Conservation (phyloP, 345 rosid species). For the Brassica incana region DNA sequence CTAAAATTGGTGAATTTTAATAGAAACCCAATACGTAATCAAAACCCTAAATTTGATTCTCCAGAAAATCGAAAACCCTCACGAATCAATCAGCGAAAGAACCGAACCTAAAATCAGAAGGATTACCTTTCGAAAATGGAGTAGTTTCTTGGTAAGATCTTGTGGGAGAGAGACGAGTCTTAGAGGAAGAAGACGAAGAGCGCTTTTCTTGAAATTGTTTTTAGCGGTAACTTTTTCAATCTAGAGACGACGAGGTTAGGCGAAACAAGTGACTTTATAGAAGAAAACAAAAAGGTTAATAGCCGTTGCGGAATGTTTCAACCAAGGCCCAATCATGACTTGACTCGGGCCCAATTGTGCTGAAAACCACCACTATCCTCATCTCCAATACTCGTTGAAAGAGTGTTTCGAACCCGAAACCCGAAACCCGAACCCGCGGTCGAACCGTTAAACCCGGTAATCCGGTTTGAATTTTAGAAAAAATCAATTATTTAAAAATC, state of each 20-base stretch:
- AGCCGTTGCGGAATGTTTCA: constrained; percentile 20
- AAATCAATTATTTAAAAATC: no score
- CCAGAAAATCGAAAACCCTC: neutral
- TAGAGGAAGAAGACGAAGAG: no score
- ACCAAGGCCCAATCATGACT: no score
- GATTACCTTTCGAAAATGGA: neutral
- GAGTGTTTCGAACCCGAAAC: no score
- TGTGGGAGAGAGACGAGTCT: constrained; percentile 7
- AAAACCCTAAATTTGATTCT: neutral
- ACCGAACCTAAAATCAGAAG: neutral
- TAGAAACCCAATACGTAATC: neutral
- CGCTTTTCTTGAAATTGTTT: neutral
- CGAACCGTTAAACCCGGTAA: no score
- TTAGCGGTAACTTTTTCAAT: constrained; percentile 24
- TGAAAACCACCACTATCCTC: no score
- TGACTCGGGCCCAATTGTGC: no score
- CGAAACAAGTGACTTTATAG: neutral
- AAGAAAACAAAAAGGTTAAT: neutral
- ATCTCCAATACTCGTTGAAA: no score
- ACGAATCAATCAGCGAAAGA: neutral
- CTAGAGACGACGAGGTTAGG: neutral
- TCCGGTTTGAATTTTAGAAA: no score
- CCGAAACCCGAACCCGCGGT: no score
- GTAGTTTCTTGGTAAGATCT: constrained; percentile 13
- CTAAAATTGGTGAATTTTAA: neutral